Conservation (phyloP, 495 filamentous ascomycete species). For the Haplographium delicatum region DNA sequence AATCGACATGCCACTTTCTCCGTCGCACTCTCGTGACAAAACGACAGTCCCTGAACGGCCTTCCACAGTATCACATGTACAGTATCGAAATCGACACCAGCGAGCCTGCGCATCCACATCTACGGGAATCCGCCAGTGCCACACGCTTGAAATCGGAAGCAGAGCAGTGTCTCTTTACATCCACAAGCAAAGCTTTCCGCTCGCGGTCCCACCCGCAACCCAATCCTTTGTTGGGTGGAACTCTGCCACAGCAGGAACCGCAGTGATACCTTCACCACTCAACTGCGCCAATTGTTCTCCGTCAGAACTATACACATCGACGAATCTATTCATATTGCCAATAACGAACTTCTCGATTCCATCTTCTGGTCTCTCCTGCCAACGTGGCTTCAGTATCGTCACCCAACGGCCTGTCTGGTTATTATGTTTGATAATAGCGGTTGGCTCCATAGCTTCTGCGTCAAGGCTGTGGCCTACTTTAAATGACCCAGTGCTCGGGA, state of each 20-base stretch:
- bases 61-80: too few relatives aligned
- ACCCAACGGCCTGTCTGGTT: constrained; percentile 87
- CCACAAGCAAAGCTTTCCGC: constrained; percentile 90
- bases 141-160: not conserved
- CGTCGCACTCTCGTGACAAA: too few relatives aligned
- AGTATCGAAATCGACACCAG: too few relatives aligned
- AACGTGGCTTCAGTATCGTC: constrained; percentile 81
- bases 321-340: constrained; percentile 96
- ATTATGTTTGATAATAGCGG: constrained; percentile 71
- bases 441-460: constrained; percentile 61
- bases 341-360: constrained; percentile 82
- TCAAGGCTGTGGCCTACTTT: constrained; percentile 51
- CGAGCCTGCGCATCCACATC: too few relatives aligned
- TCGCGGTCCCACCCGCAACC: constrained; percentile 88
- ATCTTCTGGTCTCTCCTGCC: constrained; percentile 75
- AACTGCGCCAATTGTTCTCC: constrained; percentile 91
- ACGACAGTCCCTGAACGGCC: too few relatives aligned
- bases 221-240: constrained; percentile 87
- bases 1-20: too few relatives aligned
- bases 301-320: constrained; percentile 75
- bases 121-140: too few relatives aligned
- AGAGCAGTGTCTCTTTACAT: constrained; percentile 49
- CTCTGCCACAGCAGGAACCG: constrained; percentile 86
- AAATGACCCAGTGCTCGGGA: constrained; percentile 62
- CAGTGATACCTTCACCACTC: constrained; percentile 81